A percentile compares a stretch with the other conserved stretches of the same genome.
These are phyloP conservation scores for Onygenales sp. DNA, from an alignment of 2,329 filamentous ascomycete genomes.

Conservation along the genomic window DNA sequence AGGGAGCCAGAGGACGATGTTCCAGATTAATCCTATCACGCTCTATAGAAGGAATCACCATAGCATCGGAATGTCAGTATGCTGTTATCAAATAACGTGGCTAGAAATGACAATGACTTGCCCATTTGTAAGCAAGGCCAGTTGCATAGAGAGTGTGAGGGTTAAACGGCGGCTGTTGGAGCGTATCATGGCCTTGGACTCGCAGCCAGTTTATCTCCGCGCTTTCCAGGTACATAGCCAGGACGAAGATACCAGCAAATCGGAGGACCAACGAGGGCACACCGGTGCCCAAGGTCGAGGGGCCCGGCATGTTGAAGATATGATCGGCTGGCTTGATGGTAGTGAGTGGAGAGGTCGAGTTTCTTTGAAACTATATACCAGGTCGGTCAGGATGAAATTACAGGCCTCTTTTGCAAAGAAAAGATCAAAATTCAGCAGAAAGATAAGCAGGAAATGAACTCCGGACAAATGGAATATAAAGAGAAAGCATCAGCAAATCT, in stretches of 20 bases:
- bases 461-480: too few species aligned
- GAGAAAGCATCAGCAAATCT: too few species aligned
- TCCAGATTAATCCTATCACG: conserved; percentile 2
- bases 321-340: too few species aligned
- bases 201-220: not conserved
- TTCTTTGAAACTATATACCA: too few species aligned
- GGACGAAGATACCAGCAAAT: not conserved
- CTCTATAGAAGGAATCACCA: not conserved
- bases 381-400: too few species aligned
- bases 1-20: conserved; percentile 4
- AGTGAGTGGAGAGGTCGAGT: too few species aligned
- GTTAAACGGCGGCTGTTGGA: conserved; percentile 3
- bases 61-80: not conserved
- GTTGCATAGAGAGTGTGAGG: not conserved
- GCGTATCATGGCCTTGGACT: not conserved
- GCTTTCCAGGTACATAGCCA: not conserved
- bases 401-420: too few species aligned
- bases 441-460: too few species aligned
- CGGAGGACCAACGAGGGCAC: not conserved
- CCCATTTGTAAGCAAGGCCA: conserved; percentile 4
- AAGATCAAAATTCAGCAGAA: too few species aligned
- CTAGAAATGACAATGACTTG: not conserved
- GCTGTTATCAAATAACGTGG: not conserved
- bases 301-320: not conserved
- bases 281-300: not conserved